These are phyloP conservation scores for Trichoderma afroharzianum DNA, from an alignment of 2,329 filamentous ascomycete genomes.

Conservation along the genomic window DNA sequence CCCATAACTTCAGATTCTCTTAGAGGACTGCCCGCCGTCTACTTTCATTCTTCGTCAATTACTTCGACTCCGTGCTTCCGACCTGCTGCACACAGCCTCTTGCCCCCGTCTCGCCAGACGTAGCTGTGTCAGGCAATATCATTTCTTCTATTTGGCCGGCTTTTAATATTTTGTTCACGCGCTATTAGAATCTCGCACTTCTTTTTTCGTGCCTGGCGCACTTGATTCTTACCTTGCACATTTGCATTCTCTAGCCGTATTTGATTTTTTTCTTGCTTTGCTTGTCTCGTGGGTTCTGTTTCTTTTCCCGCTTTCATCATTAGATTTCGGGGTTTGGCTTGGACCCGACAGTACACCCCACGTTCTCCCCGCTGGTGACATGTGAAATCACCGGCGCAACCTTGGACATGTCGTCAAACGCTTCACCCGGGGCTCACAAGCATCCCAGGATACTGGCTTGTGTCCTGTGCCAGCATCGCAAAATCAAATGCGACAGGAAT, in stretches of 20 bases:
- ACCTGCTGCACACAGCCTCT: constrained; percentile 5
- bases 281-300: neutral
- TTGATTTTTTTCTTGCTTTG: neutral
- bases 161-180: neutral
- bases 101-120: constrained; percentile 1
- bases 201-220: constrained; percentile 11
- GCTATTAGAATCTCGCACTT: neutral
- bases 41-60: constrained; percentile 2
- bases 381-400: constrained; percentile 26
- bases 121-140: neutral
- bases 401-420: constrained; percentile 32
- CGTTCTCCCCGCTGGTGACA: constrained; percentile 24
- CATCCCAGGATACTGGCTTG: constrained; percentile 49
- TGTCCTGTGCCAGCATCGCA: constrained; percentile 57
- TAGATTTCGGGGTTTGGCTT: constrained; percentile 2
- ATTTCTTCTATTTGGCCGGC: neutral
- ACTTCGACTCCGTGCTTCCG: neutral
- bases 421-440: constrained; percentile 32
- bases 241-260: neutral
- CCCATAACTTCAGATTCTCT: constrained; percentile 1
- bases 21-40: constrained; percentile 1
- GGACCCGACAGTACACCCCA: constrained; percentile 10
- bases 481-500: constrained; percentile 60
- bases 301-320: constrained; percentile 1
- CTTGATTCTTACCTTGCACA: neutral